Evolutionary conservation across 2,329 filamentous ascomycete species (phyloP).

Genomic region (Trichoderma oligosporum): DNA sequence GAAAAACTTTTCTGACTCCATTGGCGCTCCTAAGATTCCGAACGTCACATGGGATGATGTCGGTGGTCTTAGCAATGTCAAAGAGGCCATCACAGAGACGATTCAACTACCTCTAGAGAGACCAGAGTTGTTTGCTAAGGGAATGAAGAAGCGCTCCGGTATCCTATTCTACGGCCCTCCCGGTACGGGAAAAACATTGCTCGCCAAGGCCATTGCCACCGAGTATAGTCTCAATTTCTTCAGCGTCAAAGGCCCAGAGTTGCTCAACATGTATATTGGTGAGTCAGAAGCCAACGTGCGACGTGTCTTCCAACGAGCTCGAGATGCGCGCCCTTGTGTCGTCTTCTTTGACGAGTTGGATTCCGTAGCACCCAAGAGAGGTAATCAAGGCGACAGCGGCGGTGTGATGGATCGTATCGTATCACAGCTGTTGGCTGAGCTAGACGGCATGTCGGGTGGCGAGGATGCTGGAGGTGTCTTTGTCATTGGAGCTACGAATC

Average conservation of each 20-base stretch:
- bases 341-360: slow-evolving; percentile 94
- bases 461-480: slow-evolving; percentile 86
- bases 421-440: slow-evolving; percentile 85
- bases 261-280: slow-evolving; percentile 95
- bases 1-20: slow-evolving; percentile 97
- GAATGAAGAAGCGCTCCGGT: slow-evolving; percentile 95
- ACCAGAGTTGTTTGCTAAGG: slow-evolving; percentile 91
- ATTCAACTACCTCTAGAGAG: slow-evolving; percentile 89
- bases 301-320: slow-evolving; percentile 79
- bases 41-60: slow-evolving; percentile 97
- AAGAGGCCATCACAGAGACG: slow-evolving; percentile 94
- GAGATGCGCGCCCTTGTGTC: slow-evolving; percentile 81
- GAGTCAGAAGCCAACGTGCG: slow-evolving; percentile 91
- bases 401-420: slow-evolving; percentile 99
- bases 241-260: slow-evolving; percentile 84
- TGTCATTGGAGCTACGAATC: slow-evolving; percentile 93
- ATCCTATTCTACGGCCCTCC: slow-evolving; percentile 91
- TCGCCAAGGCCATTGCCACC: slow-evolving; percentile 89
- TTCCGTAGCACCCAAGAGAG: slow-evolving; percentile 90
- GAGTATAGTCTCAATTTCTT: slow-evolving; percentile 95
- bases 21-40: slow-evolving; percentile 95
- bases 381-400: slow-evolving; percentile 94
- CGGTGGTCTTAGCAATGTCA: slow-evolving; percentile 86
- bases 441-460: slow-evolving; percentile 96
- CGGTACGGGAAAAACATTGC: slow-evolving; percentile 86